A percentile compares a stretch with the other conserved stretches of the same genome.
Evolutionary conservation across 805 yeast species (phyloP).

Genomic region (Yarrowia yakushimensis): DNA sequence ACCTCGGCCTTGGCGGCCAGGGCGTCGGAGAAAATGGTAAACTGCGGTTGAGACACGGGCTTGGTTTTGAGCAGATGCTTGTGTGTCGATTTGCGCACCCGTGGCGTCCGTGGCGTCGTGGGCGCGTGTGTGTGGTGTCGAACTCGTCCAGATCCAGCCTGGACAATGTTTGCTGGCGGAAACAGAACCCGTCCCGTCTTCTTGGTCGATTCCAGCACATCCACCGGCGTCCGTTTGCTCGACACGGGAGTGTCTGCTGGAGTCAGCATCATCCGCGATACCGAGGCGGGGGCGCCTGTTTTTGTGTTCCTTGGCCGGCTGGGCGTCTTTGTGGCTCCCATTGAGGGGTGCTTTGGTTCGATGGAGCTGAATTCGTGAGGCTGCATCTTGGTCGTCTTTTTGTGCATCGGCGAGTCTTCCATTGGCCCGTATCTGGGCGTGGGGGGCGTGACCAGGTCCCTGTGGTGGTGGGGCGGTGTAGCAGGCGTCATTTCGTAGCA

Average conservation of each 20-base stretch:
- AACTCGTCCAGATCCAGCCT: constrained; percentile 12
- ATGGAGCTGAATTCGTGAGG: neutral
- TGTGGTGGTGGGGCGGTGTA: constrained; percentile 12
- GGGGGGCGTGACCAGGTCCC: constrained; percentile 18
- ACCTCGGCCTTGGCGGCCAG: constrained; percentile 1
- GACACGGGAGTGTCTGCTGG: constrained; percentile 6
- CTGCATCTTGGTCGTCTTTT: neutral
- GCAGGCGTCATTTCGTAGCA: constrained; percentile 13
- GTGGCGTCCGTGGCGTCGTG: constrained; percentile 4
- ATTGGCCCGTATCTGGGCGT: constrained; percentile 22
- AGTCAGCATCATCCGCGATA: constrained; percentile 1
- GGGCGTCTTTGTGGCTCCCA: neutral
- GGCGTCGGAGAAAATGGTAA: neutral
- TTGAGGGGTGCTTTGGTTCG: neutral
- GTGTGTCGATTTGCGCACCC: neutral
- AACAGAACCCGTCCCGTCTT: constrained; percentile 16
- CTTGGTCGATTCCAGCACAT: constrained; percentile 11
- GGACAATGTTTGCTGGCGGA: constrained; percentile 7
- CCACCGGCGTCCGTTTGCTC: neutral
- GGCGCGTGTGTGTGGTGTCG: neutral
- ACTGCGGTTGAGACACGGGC: neutral
- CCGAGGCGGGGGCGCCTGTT: neutral
- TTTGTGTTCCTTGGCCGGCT: neutral
- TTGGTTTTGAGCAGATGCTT: constrained; percentile 1
- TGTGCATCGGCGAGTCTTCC: constrained; percentile 9